Evolutionary conservation across 2,329 filamentous ascomycete genomes (phyloP), one percentile per base, ranked within the genome.

Genomic region (Trematosphaeria pertusa): DNA sequence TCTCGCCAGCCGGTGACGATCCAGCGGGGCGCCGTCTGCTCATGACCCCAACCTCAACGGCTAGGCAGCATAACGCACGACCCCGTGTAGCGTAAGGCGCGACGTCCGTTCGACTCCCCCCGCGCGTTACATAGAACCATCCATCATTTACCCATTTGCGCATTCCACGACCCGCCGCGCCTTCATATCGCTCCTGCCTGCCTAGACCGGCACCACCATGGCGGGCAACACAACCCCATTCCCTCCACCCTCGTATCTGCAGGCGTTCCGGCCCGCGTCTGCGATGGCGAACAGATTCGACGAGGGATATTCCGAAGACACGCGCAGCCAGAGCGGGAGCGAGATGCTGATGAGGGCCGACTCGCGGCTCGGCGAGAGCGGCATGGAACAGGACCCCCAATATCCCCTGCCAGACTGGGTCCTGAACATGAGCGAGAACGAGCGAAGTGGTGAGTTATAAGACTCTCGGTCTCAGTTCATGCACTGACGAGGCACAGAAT

Each of bases 241-340:
- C 52, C 53, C 58, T n/a, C 52, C 39, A 17, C 59, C 69, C 35
- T 58, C 67, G 18, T 72, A 70, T 54, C 58, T 70, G 48, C 67
- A 69, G 46, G 61, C 65, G 22, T 70, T 71, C 59, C 64, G 67
- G 28, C 62, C 69, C 36, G 57, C 62, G 7, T 65, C 67, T 40
- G 56, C 65, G n/a, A 72, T 71, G 64, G 54, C 64, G 38, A 73
- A 62, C 55, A 58, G 64, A 38, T 81, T 91, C 48, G 90, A 95
- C 75, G 91, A 95, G 75, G 91, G 91, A 62, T 95, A 94, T 70
- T 92, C 89, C 5, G 89, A 94, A 69, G 89, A 92, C 37, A 82
- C 80, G 2, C 72, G 77, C 50, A 84, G 76, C 54, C 74, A 76
- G 54, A 69, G 64, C 46, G 75, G 70, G 26, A 71, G 69, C 55